A percentile compares a stretch with the other conserved stretches of the same genome.
These are phyloP conservation scores for Serendipita sp. DNA, from an alignment of 768 basidiomycete species.

Conservation along the genomic window DNA sequence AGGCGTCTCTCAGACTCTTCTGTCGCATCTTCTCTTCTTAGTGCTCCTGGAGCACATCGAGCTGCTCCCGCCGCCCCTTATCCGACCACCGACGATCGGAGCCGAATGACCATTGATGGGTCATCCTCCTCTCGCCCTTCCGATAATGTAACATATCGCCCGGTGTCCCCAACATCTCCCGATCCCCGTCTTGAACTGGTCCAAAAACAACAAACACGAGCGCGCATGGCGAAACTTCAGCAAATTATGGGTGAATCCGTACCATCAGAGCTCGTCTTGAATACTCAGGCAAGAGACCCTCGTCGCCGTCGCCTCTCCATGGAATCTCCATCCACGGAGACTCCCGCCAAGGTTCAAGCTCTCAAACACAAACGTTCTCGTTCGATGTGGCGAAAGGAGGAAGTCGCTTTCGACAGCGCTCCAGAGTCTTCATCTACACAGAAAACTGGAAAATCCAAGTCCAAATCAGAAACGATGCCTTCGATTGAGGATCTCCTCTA, in stretches of 20 bases:
- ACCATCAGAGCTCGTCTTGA: background rate
- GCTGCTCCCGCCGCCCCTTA: background rate
- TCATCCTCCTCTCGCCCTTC: background rate
- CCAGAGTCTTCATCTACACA: background rate
- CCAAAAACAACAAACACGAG: constrained; percentile 17
- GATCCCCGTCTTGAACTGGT: background rate
- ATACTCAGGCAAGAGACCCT: background rate
- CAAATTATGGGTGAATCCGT: constrained; percentile 6
- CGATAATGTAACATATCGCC: background rate
- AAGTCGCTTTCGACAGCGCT: background rate
- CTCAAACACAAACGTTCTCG: constrained; percentile 4
- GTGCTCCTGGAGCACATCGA: background rate
- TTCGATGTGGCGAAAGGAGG: constrained; percentile 15
- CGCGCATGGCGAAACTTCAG: constrained; percentile 5
- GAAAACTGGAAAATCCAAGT: background rate
- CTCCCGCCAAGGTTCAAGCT: background rate
- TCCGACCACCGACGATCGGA: background rate
- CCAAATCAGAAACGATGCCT: background rate
- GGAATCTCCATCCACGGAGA: background rate
- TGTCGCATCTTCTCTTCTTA: background rate
- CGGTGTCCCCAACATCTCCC: background rate
- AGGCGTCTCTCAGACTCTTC: constrained; percentile 3
- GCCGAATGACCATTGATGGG: background rate
- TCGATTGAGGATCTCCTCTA: background rate
- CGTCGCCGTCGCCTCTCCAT: background rate